These are phyloP conservation scores for Sporothrix pallida DNA, from an alignment of 2,329 filamentous ascomycete genomes.

Conservation along the genomic window DNA sequence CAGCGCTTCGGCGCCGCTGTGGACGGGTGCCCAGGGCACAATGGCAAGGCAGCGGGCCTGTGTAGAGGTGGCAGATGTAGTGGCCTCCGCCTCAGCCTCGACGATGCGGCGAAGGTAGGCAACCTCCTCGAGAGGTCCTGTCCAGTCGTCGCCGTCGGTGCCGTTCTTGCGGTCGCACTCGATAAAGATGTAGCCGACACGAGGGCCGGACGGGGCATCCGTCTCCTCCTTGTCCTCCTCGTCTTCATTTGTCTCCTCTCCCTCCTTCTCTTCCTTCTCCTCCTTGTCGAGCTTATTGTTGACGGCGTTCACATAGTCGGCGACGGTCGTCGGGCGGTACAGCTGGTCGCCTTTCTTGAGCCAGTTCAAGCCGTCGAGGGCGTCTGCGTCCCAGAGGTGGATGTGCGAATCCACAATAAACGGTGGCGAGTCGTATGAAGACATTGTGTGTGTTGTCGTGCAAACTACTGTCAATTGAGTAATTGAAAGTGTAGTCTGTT, in stretches of 20 bases:
- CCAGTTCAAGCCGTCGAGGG: slow-evolving; percentile 73
- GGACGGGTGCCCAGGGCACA: slow-evolving; percentile 85
- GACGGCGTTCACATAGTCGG: slow-evolving; percentile 58
- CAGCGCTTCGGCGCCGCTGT: slow-evolving; percentile 65
- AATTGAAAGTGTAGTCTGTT: not conserved
- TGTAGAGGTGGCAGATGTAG: slow-evolving; percentile 46
- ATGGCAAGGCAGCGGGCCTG: slow-evolving; percentile 68
- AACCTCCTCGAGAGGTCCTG: slow-evolving; percentile 73
- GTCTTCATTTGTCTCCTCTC: not conserved
- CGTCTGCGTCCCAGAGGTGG: slow-evolving; percentile 78
- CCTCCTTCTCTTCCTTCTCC: slow-evolving; percentile 36
- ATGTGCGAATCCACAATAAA: slow-evolving; percentile 86
- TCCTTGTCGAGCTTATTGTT: slow-evolving; percentile 27
- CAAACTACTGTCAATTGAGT: not conserved
- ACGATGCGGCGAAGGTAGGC: slow-evolving; percentile 70
- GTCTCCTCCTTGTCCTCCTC: not conserved
- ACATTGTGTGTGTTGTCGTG: slow-evolving; percentile 29
- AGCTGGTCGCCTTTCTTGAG: slow-evolving; percentile 64
- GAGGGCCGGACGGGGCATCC: slow-evolving; percentile 45
- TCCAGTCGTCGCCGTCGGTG: slow-evolving; percentile 65
- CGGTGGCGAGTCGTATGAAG: slow-evolving; percentile 34
- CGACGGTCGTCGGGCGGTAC: slow-evolving; percentile 66
- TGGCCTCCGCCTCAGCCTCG: slow-evolving; percentile 57
- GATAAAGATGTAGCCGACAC: slow-evolving; percentile 78
- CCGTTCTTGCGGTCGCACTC: slow-evolving; percentile 78